These are phyloP conservation scores for Boletus speciosus DNA, from an alignment of 768 basidiomycete genomes.

Conservation along the genomic window DNA sequence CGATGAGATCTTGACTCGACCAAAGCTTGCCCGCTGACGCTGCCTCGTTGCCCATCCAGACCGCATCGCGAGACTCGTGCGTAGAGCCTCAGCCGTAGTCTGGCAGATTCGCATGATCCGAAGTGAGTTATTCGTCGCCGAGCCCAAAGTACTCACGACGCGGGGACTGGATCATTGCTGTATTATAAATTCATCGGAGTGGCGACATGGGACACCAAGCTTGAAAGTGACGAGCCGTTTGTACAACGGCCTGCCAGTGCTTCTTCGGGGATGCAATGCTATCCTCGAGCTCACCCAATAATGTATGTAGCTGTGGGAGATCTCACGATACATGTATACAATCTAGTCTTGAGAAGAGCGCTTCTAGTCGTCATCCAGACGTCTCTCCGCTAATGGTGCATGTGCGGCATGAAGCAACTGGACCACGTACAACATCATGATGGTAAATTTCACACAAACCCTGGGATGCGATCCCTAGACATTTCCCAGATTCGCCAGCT, in stretches of 20 bases:
- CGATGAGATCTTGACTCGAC: neutral
- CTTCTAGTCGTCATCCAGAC: neutral
- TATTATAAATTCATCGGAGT: neutral
- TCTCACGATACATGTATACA: neutral
- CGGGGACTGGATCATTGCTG: neutral
- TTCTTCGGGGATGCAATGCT: neutral
- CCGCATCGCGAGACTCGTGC: neutral
- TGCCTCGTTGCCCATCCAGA: neutral
- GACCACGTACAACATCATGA: neutral
- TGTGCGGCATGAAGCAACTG: neutral
- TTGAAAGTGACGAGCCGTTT: neutral
- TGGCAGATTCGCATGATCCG: too few relatives aligned
- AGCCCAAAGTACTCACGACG: neutral
- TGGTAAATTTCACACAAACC: neutral
- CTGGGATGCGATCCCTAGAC: constrained; percentile 2
- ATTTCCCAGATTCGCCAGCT: constrained; percentile 35
- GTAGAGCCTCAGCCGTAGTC: neutral
- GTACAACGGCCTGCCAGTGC: neutral
- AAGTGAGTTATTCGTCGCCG: too few relatives aligned
- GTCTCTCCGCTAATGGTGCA: neutral
- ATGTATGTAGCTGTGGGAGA: too few relatives aligned
- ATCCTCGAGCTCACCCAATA: too few relatives aligned
- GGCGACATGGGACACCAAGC: neutral
- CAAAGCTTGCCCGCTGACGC: too few relatives aligned
- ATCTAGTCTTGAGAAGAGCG: neutral